Percentiles rank a stretch among this genome's conserved stretches.
These are phyloP conservation scores for Rhytidhysteron rufulum DNA, from an alignment of 2,329 filamentous ascomycete genomes.

Conservation along the genomic window DNA sequence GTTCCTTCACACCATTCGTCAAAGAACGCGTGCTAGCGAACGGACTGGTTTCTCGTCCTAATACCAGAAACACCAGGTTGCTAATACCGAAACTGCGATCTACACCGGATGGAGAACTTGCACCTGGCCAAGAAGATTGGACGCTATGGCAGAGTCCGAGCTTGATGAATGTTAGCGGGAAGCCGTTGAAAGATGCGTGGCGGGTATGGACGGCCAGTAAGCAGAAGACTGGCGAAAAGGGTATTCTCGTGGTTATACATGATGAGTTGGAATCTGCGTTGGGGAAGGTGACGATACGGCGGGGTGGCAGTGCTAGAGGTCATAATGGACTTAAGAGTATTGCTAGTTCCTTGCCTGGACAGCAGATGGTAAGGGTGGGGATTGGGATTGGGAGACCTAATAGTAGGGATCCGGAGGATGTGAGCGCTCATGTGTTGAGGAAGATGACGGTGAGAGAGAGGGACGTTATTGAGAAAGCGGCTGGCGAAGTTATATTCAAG, in stretches of 20 bases:
- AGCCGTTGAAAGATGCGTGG: conserved; percentile 65
- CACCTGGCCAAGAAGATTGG: conserved; percentile 39
- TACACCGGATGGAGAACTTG: conserved; percentile 1
- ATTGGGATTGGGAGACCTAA: conserved; percentile 84
- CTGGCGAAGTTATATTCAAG: conserved; percentile 48
- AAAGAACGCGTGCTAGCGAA: conserved; percentile 23
- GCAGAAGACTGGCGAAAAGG: conserved; percentile 18
- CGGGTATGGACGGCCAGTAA: conserved; percentile 42
- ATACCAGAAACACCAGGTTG: conserved; percentile 10
- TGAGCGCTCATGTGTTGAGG: conserved; percentile 73
- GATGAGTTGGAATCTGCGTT: conserved; percentile 78
- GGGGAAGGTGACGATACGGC: conserved; percentile 63
- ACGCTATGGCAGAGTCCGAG: conserved; percentile 71
- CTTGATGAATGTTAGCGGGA: conserved; percentile 81
- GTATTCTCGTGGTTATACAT: conserved; percentile 72
- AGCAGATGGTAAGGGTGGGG: conserved; percentile 59
- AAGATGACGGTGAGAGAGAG: conserved; percentile 52
- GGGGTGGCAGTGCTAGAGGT: conserved; percentile 51
- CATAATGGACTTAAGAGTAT: conserved; percentile 46
- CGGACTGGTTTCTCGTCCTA: conserved; percentile 25
- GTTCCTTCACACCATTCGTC: conserved; percentile 48
- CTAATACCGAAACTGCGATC: background rate
- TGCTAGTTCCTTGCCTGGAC: conserved; percentile 22
- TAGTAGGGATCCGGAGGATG: conserved; percentile 62
- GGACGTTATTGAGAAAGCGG: conserved; percentile 45